These are phyloP conservation scores for Dentipellis fragilis DNA, from an alignment of 768 basidiomycete genomes.

Conservation along the genomic window DNA sequence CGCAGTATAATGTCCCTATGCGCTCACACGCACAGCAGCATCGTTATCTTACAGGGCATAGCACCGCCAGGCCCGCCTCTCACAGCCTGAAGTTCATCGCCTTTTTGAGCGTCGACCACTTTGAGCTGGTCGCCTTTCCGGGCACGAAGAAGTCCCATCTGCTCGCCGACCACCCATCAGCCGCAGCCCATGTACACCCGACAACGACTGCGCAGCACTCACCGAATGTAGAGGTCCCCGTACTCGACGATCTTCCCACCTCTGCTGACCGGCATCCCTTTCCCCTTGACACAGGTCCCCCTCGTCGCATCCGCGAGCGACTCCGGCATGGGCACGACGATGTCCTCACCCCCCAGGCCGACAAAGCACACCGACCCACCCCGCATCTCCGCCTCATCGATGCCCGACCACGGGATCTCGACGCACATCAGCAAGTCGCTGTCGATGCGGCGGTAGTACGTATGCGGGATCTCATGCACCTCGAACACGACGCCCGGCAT, in stretches of 20 bases:
- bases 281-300: background rate
- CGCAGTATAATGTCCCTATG: background rate
- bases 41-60: no score
- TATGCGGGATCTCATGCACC: background rate
- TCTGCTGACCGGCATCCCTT: background rate
- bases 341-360: background rate
- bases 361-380: background rate
- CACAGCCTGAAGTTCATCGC: background rate
- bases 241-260: constrained; percentile 1
- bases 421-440: constrained; percentile 3
- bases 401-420: constrained; percentile 1
- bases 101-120: constrained; percentile 1
- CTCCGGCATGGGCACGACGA: background rate
- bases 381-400: background rate
- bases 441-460: background rate
- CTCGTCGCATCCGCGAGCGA: background rate
- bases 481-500: background rate
- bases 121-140: background rate
- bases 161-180: background rate
- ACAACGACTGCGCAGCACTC: background rate
- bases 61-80: background rate
- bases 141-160: constrained; percentile 4
- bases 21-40: background rate
- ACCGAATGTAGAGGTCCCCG: constrained; percentile 3
- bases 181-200: background rate